Percentiles rank a stretch among this genome's conserved stretches.
Evolutionary conservation across 78 protist species (phyloP).

Genomic region (Dictyostelium firmibasis): DNA sequence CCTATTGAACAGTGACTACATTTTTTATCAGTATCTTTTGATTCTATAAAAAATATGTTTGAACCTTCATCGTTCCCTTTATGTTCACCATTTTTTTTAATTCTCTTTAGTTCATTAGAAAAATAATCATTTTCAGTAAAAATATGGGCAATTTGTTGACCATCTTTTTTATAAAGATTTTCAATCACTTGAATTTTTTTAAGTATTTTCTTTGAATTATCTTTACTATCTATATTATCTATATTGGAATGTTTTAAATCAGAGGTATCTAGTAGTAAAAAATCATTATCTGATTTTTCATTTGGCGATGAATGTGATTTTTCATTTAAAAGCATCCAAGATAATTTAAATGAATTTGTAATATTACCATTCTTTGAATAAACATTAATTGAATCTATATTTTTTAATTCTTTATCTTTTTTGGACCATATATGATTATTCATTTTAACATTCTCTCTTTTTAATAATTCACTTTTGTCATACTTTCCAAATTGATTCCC

Average conservation of each 20-base stretch:
- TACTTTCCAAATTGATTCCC: background rate
- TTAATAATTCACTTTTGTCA: background rate
- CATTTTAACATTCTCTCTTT: background rate
- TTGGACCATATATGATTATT: background rate
- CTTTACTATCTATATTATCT: background rate
- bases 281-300: too few species aligned
- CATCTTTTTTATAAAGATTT: background rate
- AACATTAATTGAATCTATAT: background rate
- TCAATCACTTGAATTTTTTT: background rate
- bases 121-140: background rate
- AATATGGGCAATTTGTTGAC: background rate
- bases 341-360: background rate
- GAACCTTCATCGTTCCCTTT: background rate
- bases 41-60: background rate
- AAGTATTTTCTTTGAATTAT: background rate
- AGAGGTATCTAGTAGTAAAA: too few species aligned
- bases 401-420: background rate
- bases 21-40: background rate
- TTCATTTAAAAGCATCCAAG: background rate
- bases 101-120: background rate
- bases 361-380: background rate
- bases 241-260: background rate
- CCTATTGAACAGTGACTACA: background rate
- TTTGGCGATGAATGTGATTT: too few species aligned
- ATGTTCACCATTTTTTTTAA: background rate